These are phyloP conservation scores for Cryptococcus sp. DNA, from an alignment of 1,284 basidiomycete genomes.

Conservation along the genomic window DNA sequence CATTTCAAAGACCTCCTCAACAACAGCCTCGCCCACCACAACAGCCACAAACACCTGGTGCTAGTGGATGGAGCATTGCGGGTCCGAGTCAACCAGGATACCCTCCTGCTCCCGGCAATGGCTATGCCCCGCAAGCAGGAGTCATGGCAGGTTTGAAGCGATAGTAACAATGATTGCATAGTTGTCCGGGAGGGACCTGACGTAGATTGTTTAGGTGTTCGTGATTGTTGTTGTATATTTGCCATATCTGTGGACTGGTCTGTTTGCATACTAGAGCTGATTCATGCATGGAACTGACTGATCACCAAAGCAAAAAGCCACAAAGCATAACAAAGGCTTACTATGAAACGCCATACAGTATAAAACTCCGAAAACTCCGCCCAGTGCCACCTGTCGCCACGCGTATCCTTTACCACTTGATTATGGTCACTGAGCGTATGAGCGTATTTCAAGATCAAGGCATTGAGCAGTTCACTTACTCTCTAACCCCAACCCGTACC, in stretches of 20 bases:
- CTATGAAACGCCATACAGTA: neutral
- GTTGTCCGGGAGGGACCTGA: neutral
- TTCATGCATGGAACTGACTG: neutral
- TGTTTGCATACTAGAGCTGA: neutral
- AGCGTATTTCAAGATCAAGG: neutral
- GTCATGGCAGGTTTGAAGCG: constrained; percentile 39
- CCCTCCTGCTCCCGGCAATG: constrained; percentile 13
- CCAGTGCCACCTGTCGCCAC: neutral
- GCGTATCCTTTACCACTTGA: neutral
- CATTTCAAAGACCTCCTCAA: constrained; percentile 8
- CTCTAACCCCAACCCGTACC: neutral
- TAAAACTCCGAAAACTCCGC: constrained; percentile 7
- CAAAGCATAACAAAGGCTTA: neutral
- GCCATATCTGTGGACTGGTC: neutral
- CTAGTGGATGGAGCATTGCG: neutral
- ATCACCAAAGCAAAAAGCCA: neutral
- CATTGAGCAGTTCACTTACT: neutral
- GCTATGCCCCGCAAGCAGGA: constrained; percentile 12
- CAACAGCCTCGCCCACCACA: constrained; percentile 6
- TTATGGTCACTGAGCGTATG: neutral
- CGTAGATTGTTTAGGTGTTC: no score
- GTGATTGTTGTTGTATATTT: neutral
- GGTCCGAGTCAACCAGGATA: constrained; percentile 7
- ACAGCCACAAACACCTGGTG: constrained; percentile 22
- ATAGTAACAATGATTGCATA: constrained; percentile 10